These are phyloP conservation scores for Biscogniauxia marginata DNA, from an alignment of 2,329 filamentous ascomycete species.

Conservation along the genomic window DNA sequence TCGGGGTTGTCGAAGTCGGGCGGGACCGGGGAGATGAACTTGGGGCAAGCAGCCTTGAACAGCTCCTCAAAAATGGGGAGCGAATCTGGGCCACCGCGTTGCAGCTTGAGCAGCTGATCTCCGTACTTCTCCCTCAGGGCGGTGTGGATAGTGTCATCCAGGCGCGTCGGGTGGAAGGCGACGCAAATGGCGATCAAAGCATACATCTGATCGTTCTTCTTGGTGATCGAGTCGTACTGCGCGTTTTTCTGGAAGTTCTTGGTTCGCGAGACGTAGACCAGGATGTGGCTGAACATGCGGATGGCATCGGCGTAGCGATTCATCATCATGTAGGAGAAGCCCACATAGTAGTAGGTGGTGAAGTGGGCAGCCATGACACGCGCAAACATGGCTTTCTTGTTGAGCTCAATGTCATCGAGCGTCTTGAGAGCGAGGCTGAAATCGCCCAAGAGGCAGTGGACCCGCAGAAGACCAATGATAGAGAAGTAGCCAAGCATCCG, in stretches of 20 bases:
- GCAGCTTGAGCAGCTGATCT: conserved; percentile 94
- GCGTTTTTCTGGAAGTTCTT: conserved; percentile 99
- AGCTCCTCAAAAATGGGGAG: conserved; percentile 98
- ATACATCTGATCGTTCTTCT: conserved; percentile 99
- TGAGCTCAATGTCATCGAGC: conserved; percentile 98
- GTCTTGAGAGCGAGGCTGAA: conserved; percentile 98
- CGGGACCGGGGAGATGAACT: conserved; percentile 97
- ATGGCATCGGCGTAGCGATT: conserved; percentile 98
- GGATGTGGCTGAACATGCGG: conserved; percentile 99
- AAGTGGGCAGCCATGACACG: conserved; percentile 99
- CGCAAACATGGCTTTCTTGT: conserved; percentile 99
- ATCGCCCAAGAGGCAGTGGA: conserved; percentile 94
- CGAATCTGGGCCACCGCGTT: conserved; percentile 91
- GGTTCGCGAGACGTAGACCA: conserved; percentile 96
- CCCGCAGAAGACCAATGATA: conserved; percentile 93
- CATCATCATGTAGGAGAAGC: conserved; percentile 99
- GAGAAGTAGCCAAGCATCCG: conserved; percentile 99
- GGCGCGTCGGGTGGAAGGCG: conserved; percentile 91
- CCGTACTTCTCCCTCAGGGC: conserved; percentile 98
- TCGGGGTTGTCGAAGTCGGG: conserved; percentile 97
- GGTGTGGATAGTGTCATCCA: conserved; percentile 99
- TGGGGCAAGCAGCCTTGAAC: conserved; percentile 96
- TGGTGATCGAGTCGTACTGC: conserved; percentile 96
- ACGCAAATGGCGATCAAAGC: conserved; percentile 98
- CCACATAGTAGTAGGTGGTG: conserved; percentile 99